Evolutionary conservation across 2,329 filamentous ascomycete genomes (phyloP).

Genomic region (Aspergillus novofumigatus): DNA sequence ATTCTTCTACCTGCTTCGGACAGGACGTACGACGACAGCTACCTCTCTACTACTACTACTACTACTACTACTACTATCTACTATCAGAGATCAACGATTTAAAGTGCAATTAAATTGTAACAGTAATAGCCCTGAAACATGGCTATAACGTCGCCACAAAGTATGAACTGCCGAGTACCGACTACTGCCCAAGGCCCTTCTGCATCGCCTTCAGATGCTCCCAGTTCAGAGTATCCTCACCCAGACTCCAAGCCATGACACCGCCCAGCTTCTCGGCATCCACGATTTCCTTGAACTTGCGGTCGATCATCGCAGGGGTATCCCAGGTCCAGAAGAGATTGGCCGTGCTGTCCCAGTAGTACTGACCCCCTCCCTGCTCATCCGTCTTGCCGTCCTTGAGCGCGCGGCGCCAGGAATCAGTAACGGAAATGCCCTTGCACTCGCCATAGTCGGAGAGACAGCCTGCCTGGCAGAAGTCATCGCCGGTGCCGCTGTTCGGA

Average conservation of each 20-base stretch:
- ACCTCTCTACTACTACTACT: too few species aligned
- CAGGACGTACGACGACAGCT: too few species aligned
- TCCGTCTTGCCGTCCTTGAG: slow-evolving; percentile 54
- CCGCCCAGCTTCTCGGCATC: slow-evolving; percentile 58
- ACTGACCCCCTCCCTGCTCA: slow-evolving; percentile 57
- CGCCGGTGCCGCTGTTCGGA: slow-evolving; percentile 26
- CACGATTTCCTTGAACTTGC: slow-evolving; percentile 61
- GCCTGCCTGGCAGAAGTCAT: slow-evolving; percentile 28
- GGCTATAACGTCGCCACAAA: too few species aligned
- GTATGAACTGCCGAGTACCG: not conserved
- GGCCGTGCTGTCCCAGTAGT: slow-evolving; percentile 60
- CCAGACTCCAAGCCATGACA: slow-evolving; percentile 71
- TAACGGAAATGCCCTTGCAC: slow-evolving; percentile 48
- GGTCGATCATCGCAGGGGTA: slow-evolving; percentile 54
- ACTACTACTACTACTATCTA: too few species aligned
- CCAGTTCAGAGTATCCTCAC: slow-evolving; percentile 56
- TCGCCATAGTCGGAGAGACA: slow-evolving; percentile 39
- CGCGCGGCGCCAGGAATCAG: slow-evolving; percentile 56
- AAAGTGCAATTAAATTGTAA: too few species aligned
- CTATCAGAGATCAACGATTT: not conserved
- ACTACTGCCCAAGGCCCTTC: slow-evolving; percentile 16
- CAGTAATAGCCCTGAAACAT: not conserved
- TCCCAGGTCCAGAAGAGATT: slow-evolving; percentile 73
- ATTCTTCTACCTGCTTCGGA: not conserved
- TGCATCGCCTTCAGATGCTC: slow-evolving; percentile 44